Evolutionary conservation across 192 early-diverging fungal genomes (phyloP), one percentile per base, ranked within the genome.

Genomic region (Chytriomyces confervae): DNA sequence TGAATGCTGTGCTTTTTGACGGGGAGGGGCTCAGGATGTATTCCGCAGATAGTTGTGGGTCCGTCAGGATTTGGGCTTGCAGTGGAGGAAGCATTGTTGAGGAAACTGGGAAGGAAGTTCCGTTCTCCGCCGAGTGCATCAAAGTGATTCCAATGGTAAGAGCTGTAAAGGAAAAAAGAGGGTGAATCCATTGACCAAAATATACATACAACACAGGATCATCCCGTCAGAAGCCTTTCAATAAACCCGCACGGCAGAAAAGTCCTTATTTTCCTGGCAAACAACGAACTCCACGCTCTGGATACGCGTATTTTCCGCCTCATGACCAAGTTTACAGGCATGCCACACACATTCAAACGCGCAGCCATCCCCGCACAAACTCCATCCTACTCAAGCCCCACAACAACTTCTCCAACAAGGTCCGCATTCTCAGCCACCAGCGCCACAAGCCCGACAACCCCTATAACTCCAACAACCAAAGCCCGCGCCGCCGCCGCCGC

Each of bases 1-100:
- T 88, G 20, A 86, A 88, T 57, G 29, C 77, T 18, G 49, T 88
- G 53, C 29, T 64, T 10, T 85, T 88, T 75, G 82, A 81, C 60
- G 36, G 43, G 8, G 79, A 74, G 57, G 87, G 87, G 1, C 20
- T 49, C 18, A 71, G 71, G 62, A 64, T 88, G 75, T 88, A 72
- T 70, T 79, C 78, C 46, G 87, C 65, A 6, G 85, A 86, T 67
- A 83, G 78, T 29, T 62, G 27, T 11, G 87, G 85, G 5, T 45
- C 75, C 10, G 50, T 88, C 29, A 70, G 79, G 23, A 83, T 88
- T 11, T 88, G 87, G 87, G 79, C 69, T 69, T 79, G 74, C 27
- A 51, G 48, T 43, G 74, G 62, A 24, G 74, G 72, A 47, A 50
- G 69, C 18, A 36, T 60, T 0, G 50, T 57, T 20, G 51, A 36